Percentiles rank a stretch among this genome's conserved stretches.
phyloP scores from a whole-genome alignment of 257 asterid genomes.

The Marsdenia floribunda region DNA sequence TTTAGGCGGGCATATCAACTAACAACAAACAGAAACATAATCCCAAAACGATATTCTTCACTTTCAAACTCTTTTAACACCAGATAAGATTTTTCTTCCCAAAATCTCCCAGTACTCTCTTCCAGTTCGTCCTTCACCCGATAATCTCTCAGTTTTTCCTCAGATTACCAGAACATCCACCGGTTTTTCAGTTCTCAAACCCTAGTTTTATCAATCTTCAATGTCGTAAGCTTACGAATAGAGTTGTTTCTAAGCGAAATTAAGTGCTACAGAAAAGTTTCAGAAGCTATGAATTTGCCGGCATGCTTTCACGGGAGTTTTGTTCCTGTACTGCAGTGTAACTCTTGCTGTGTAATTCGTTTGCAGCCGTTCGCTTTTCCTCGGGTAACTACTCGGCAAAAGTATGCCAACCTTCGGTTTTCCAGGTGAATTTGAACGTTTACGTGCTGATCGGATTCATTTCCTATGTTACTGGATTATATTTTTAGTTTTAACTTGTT shows the following conservation, averaged over 20 bases:
- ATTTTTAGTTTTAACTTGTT: not conserved
- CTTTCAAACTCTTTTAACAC: not conserved
- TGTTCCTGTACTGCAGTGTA: conserved; percentile 40
- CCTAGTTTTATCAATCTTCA: not conserved
- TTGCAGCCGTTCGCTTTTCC: conserved; percentile 28
- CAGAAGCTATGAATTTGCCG: conserved; percentile 43
- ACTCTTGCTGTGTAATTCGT: conserved; percentile 38
- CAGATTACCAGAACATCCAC: not conserved
- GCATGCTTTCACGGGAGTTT: conserved; percentile 56
- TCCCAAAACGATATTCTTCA: conserved; percentile 4
- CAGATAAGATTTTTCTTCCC: conserved; percentile 15
- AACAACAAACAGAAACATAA: not conserved
- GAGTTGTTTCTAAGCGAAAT: conserved; percentile 1
- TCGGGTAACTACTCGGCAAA: conserved; percentile 28
- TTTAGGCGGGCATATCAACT: conserved; percentile 16
- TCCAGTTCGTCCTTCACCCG: not conserved
- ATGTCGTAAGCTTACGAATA: conserved; percentile 6
- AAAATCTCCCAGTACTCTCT: not conserved
- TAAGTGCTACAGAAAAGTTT: not conserved
- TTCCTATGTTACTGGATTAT: not conserved
- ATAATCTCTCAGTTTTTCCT: not conserved
- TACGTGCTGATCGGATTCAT: not conserved
- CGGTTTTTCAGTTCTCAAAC: conserved; percentile 2
- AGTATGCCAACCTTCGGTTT: conserved; percentile 22
- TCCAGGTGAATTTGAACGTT: conserved; percentile 38